These are phyloP conservation scores for Aspergillus pseudoviridinutans DNA, from an alignment of 2,329 filamentous ascomycete species.

Conservation along the genomic window DNA sequence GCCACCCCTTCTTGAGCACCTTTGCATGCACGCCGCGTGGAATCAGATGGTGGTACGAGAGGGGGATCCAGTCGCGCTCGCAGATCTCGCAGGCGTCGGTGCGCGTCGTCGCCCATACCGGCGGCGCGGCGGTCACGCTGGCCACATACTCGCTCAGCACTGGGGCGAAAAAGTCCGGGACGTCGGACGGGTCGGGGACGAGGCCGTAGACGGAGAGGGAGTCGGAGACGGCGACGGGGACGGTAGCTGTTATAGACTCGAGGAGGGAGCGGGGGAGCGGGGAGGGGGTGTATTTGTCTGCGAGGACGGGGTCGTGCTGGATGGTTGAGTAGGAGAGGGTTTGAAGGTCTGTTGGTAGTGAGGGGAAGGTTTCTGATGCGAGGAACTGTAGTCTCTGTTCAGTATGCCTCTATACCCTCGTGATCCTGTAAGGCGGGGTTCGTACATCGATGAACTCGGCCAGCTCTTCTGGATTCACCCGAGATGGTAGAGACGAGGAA, in stretches of 20 bases:
- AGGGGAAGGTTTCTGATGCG: slow-evolving; percentile 63
- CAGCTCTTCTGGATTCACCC: slow-evolving; percentile 60
- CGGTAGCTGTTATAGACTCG: slow-evolving; percentile 48
- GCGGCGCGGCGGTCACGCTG: slow-evolving; percentile 57
- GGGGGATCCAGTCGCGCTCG: slow-evolving; percentile 65
- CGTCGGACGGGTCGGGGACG: slow-evolving; percentile 45
- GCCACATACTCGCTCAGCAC: slow-evolving; percentile 61
- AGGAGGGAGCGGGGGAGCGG: slow-evolving; percentile 54
- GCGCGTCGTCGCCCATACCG: slow-evolving; percentile 58
- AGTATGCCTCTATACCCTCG: neutral
- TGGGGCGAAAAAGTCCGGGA: slow-evolving; percentile 57
- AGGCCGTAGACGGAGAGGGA: slow-evolving; percentile 66
- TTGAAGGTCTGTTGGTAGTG: slow-evolving; percentile 59
- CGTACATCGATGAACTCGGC: slow-evolving; percentile 71
- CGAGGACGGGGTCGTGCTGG: slow-evolving; percentile 48
- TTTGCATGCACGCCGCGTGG: slow-evolving; percentile 74
- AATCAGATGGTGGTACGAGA: slow-evolving; percentile 84
- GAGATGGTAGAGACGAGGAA: slow-evolving; percentile 3
- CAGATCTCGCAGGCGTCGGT: slow-evolving; percentile 69
- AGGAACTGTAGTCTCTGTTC: slow-evolving; percentile 54
- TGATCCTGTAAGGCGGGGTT: slow-evolving; percentile 1
- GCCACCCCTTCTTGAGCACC: slow-evolving; percentile 73
- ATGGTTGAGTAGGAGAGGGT: slow-evolving; percentile 58
- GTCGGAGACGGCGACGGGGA: slow-evolving; percentile 62
- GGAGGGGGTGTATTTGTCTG: slow-evolving; percentile 50